phyloP scores from a whole-genome alignment of 2,329 filamentous ascomycete species.

The Penicillium sp. region DNA sequence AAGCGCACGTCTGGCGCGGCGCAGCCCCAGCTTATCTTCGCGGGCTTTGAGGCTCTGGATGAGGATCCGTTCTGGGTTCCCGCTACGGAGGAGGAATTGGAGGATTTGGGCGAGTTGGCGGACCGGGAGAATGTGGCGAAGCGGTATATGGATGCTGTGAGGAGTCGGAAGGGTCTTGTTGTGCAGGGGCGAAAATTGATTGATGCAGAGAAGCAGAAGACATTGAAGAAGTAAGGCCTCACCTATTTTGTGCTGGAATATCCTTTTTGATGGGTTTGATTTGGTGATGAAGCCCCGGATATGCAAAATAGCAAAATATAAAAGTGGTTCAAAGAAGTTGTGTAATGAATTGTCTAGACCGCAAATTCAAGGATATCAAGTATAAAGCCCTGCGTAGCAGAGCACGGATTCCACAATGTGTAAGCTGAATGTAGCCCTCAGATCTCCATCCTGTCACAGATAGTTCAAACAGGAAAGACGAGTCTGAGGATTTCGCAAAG shows the following conservation, averaged over 20 bases:
- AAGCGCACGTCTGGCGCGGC: slow-evolving; percentile 90
- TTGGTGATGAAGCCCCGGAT: not conserved
- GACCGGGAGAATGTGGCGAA: slow-evolving; percentile 96
- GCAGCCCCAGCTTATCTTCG: slow-evolving; percentile 88
- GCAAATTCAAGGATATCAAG: not conserved
- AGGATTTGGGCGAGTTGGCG: slow-evolving; percentile 91
- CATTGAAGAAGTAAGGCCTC: slow-evolving; percentile 57
- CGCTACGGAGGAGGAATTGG: slow-evolving; percentile 91
- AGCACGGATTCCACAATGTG: not conserved
- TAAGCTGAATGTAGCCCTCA: slow-evolving; percentile 26
- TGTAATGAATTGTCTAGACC: not conserved
- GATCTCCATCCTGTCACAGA: slow-evolving; percentile 18
- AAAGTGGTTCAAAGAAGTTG: not conserved
- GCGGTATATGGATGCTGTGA: slow-evolving; percentile 88
- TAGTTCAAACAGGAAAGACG: slow-evolving; percentile 22
- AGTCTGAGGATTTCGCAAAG: slow-evolving; percentile 27
- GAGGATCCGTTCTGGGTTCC: slow-evolving; percentile 98
- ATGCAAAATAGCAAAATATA: not conserved
- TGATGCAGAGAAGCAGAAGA: slow-evolving; percentile 92
- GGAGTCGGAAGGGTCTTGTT: slow-evolving; percentile 82
- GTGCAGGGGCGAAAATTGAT: slow-evolving; percentile 73
- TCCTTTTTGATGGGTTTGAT: too few relatives aligned
- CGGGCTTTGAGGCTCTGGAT: slow-evolving; percentile 88
- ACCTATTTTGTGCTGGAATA: not conserved
- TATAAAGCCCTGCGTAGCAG: not conserved